Base-by-base conservation (phyloP, 805 yeast species). In the Suhomyces kilbournensis region DNA sequence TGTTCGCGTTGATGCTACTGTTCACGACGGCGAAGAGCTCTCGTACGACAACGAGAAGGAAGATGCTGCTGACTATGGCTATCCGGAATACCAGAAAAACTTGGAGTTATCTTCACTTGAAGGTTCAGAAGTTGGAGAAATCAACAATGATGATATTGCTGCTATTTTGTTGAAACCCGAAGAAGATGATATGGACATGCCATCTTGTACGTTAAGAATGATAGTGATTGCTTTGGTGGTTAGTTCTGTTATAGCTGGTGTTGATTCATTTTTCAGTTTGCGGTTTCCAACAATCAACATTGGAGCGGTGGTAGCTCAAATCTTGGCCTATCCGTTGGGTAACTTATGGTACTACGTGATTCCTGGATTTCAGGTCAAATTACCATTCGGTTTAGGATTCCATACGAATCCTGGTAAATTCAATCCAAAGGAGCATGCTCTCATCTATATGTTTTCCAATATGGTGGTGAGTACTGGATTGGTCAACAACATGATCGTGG, bases 211-310 rank as follows among this genome's bases (percentile, higher is more conserved):
- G 10, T 19, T 38, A 38, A 38, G 42, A 38, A 38, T 38, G 42
- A 19, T 23, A 23, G 42, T 38, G 6, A 38, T 38, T 38, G 42
- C 42, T 9, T 38, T 38, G 42, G 42, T 38, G 22, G 42, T 38
- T 8, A 38, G 42, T 8, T 17, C 56, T n/a, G 59, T 64, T 9
- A 59, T 62, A 25, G 58, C 65, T 5, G 67, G 65, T 5, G 65
- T 62, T 38, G 62, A 64, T 51, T 58, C 58, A 48, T 59, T 64
- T 46, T 64, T 64, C 38, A 55, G 61, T 14, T 50, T 64, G 45
- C 59, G 66, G 44, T 64, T 58, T 40, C 68, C 68, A 7, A 53
- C 66, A 3, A 53, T 64, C 49, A 48, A 59, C 32, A 64, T 64
- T 28, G 57, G 61, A 1, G 58, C 56, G 26, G 56, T 63, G 23